Conservation (phyloP, 352 stramenopile genomes). For the Blastocystis sp. region DNA sequence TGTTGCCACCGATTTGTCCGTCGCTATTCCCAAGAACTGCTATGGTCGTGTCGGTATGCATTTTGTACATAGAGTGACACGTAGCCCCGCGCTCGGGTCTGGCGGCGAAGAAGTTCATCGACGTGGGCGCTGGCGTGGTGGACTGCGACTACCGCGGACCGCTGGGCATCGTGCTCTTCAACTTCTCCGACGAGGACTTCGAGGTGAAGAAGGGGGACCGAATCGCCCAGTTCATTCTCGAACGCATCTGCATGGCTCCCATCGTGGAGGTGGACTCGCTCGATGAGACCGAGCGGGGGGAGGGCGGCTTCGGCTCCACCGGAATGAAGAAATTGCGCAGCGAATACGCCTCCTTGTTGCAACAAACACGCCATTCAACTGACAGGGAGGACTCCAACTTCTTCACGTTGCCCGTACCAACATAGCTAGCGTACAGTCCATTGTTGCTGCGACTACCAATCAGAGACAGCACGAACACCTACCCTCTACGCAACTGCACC, state of each 20-base stretch:
- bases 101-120: conserved; percentile 95
- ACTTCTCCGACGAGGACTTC: conserved; percentile 92
- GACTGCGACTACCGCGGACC: conserved; percentile 83
- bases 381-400: conserved; percentile 8
- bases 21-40: conserved; percentile 90
- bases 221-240: conserved; percentile 96
- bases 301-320: conserved; percentile 92
- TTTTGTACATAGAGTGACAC: neutral
- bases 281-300: conserved; percentile 89
- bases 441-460: conserved; percentile 20
- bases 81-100: conserved; percentile 85
- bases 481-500: conserved; percentile 8
- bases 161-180: conserved; percentile 98
- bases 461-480: neutral
- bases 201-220: conserved; percentile 91
- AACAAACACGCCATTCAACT: conserved; percentile 9
- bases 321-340: conserved; percentile 77
- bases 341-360: neutral
- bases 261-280: conserved; percentile 91
- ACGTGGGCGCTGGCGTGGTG: conserved; percentile 95
- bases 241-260: conserved; percentile 88
- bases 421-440: conserved; percentile 22
- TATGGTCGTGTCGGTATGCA: conserved; percentile 89
- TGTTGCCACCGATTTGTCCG: conserved; percentile 93
- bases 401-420: conserved; percentile 20